These are phyloP conservation scores for Tetrahymena malaccensis DNA, from an alignment of 73 alveolate genomes.

Conservation along the genomic window DNA sequence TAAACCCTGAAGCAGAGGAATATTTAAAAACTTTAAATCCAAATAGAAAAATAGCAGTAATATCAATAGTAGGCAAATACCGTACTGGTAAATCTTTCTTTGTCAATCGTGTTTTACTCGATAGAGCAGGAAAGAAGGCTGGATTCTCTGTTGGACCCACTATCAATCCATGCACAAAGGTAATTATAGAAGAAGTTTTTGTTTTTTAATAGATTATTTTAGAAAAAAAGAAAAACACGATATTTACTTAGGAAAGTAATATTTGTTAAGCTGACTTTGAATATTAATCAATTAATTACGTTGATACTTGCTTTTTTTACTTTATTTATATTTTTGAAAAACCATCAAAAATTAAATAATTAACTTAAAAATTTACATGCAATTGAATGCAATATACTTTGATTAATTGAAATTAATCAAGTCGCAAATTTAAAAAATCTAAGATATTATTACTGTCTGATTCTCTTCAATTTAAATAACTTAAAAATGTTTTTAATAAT, in stretches of 20 bases:
- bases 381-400: background rate
- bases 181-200: background rate
- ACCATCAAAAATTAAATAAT: background rate
- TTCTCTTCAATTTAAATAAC: background rate
- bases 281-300: background rate
- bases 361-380: background rate
- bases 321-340: background rate
- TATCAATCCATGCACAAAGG: constrained; percentile 41
- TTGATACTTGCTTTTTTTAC: background rate
- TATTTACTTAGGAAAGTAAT: background rate
- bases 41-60: constrained; percentile 65
- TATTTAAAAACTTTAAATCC: background rate
- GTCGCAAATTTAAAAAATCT: background rate
- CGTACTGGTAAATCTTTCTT: constrained; percentile 89
- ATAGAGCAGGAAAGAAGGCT: constrained; percentile 24
- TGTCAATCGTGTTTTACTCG: constrained; percentile 62
- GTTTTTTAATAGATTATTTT: background rate
- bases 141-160: constrained; percentile 56
- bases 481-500: background rate
- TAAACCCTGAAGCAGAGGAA: background rate
- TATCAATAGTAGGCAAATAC: constrained; percentile 88
- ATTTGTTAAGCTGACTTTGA: background rate
- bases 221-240: background rate
- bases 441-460: background rate
- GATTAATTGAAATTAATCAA: background rate